Evolutionary conservation across 2,329 filamentous ascomycete species (phyloP).

Genomic region (Scedosporium minutisporum): DNA sequence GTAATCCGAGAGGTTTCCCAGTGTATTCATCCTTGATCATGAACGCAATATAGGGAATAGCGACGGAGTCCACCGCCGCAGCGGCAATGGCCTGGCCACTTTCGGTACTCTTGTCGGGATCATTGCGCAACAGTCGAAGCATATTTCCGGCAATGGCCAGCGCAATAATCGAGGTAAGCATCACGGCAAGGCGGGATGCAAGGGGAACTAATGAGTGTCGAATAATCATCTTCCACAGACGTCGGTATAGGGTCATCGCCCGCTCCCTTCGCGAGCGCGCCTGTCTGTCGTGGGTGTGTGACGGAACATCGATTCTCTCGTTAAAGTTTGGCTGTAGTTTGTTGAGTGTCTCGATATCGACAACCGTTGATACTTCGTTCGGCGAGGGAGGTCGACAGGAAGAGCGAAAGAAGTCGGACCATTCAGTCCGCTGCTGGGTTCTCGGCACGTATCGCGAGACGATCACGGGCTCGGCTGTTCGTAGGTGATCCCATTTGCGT

Average conservation of each 20-base stretch:
- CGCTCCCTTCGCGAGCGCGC: slow-evolving; percentile 19
- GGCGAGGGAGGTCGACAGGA: slow-evolving; percentile 39
- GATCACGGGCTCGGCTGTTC: slow-evolving; percentile 49
- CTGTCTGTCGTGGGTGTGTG: slow-evolving; percentile 5
- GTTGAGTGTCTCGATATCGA: slow-evolving; percentile 34
- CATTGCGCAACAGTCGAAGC: slow-evolving; percentile 41
- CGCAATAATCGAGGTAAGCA: slow-evolving; percentile 73
- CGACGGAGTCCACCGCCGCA: slow-evolving; percentile 78
- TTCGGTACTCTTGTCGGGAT: slow-evolving; percentile 32
- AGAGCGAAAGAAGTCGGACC: slow-evolving; percentile 44
- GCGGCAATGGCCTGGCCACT: slow-evolving; percentile 78
- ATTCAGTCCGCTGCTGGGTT: slow-evolving; percentile 22
- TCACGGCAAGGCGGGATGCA: slow-evolving; percentile 70
- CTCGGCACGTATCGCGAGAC: slow-evolving; percentile 37
- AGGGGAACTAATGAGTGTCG: slow-evolving; percentile 80
- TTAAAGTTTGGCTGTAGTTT: slow-evolving; percentile 39
- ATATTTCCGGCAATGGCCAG: slow-evolving; percentile 71
- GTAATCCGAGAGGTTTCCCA: slow-evolving; percentile 80
- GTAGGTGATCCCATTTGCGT: slow-evolving; percentile 50
- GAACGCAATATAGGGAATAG: slow-evolving; percentile 82
- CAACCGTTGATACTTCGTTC: slow-evolving; percentile 37
- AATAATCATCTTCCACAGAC: slow-evolving; percentile 59
- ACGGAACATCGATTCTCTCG: slow-evolving; percentile 7
- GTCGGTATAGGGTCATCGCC: slow-evolving; percentile 33
- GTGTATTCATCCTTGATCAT: slow-evolving; percentile 97